A percentile compares a stretch with the other conserved stretches of the same genome.
These are phyloP conservation scores for Tephrocybe sp. DNA, from an alignment of 768 basidiomycete species.

Conservation along the genomic window DNA sequence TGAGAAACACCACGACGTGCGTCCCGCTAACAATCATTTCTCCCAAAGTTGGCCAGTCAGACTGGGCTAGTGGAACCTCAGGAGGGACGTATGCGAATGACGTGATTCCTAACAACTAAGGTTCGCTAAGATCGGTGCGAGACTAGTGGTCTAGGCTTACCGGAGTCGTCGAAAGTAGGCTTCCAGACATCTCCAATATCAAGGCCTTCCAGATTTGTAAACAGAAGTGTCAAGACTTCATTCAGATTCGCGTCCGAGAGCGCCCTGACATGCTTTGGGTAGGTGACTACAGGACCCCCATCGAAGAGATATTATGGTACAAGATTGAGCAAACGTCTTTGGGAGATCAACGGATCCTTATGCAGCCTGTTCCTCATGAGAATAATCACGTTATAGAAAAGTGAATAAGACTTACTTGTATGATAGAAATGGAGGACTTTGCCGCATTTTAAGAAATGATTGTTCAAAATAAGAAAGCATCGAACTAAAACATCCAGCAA, in stretches of 20 bases:
- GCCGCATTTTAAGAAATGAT: constrained; percentile 16
- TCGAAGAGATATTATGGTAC: constrained; percentile 45
- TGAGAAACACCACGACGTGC: constrained; percentile 36
- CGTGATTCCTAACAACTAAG: constrained; percentile 32
- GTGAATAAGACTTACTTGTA: constrained; percentile 38
- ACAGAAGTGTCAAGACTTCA: constrained; percentile 64
- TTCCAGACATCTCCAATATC: constrained; percentile 50
- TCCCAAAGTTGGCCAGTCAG: constrained; percentile 67
- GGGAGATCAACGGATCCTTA: constrained; percentile 16
- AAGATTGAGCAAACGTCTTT: not conserved
- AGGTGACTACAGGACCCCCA: constrained; percentile 49
- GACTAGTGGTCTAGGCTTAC: constrained; percentile 23
- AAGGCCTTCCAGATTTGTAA: constrained; percentile 62
- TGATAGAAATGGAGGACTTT: constrained; percentile 66
- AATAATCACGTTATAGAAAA: constrained; percentile 11
- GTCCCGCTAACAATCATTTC: constrained; percentile 55
- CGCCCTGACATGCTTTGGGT: constrained; percentile 51
- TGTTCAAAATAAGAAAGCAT: not conserved
- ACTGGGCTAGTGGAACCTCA: constrained; percentile 35
- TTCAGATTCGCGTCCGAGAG: constrained; percentile 62
- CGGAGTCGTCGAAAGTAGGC: constrained; percentile 50
- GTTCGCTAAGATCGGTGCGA: not conserved
- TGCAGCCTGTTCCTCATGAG: constrained; percentile 29
- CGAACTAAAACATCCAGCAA: not conserved
- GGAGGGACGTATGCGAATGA: constrained; percentile 54